Conservation (phyloP, 108 stramenopile genomes). For the Nitzschia palea region DNA sequence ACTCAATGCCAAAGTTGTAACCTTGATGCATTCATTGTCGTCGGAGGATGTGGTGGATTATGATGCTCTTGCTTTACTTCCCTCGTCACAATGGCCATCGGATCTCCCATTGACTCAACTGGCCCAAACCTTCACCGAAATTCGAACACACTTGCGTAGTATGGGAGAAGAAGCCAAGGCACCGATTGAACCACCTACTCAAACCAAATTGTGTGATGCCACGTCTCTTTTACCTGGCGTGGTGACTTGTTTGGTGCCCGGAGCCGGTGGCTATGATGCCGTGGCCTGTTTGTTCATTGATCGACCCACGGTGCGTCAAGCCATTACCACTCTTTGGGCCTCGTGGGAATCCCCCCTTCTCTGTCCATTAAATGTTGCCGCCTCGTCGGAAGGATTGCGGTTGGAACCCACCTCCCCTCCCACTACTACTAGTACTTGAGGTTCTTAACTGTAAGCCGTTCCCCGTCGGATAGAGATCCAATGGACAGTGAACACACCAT, state of each 20-base stretch:
- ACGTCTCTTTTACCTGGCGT: conserved; percentile 89
- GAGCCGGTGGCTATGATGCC: conserved; percentile 96
- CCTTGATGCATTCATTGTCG: conserved; percentile 44
- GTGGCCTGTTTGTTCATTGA: conserved; percentile 83
- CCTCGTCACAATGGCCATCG: conserved; percentile 44
- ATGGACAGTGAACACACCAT: no score
- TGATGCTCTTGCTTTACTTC: conserved; percentile 29
- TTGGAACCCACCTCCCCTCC: no score
- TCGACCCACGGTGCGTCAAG: conserved; percentile 50
- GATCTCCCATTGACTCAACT: conserved; percentile 34
- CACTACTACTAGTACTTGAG: no score
- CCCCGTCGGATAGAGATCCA: no score
- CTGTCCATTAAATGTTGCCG: conserved; percentile 68
- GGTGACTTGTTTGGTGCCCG: conserved; percentile 88
- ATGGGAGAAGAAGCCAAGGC: conserved; percentile 88
- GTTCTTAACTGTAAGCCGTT: no score
- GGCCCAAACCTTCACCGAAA: conserved; percentile 51
- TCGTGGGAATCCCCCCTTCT: conserved; percentile 40
- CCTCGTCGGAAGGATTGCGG: conserved; percentile 48
- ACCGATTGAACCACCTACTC: conserved; percentile 89
- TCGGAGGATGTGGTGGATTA: conserved; percentile 12
- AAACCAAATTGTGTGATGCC: conserved; percentile 84
- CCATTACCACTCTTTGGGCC: conserved; percentile 70
- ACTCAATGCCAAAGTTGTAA: conserved; percentile 59
- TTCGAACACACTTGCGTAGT: conserved; percentile 60